These are phyloP conservation scores for Gnomoniopsis smithogilvyi DNA, from an alignment of 2,329 filamentous ascomycete genomes.

Conservation along the genomic window DNA sequence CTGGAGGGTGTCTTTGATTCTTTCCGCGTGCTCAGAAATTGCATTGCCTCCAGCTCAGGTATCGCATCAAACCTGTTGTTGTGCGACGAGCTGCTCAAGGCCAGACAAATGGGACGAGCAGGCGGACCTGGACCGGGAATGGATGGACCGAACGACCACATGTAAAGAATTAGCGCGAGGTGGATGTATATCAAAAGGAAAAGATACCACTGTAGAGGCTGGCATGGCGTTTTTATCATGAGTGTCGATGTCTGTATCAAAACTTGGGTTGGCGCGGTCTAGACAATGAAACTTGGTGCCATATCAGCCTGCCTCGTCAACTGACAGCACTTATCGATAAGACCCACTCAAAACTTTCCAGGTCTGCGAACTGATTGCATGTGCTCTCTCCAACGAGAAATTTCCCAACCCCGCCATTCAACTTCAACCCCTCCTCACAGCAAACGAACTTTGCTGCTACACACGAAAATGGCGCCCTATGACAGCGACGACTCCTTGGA, in stretches of 20 bases:
- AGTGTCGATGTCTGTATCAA: constrained; percentile 9
- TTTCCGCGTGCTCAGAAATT: constrained; percentile 91
- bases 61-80: constrained; percentile 94
- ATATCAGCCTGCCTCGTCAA: neutral
- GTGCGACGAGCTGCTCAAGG: constrained; percentile 97
- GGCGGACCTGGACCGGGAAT: constrained; percentile 62
- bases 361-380: neutral
- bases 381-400: constrained; percentile 1
- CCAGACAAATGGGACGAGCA: constrained; percentile 82
- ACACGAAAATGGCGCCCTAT: constrained; percentile 64
- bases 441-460: constrained; percentile 7
- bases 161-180: constrained; percentile 1
- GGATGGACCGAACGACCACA: constrained; percentile 52
- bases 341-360: constrained; percentile 17
- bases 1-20: constrained; percentile 93
- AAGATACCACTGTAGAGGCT: constrained; percentile 34
- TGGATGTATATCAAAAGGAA: constrained; percentile 15
- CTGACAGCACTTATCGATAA: constrained; percentile 11
- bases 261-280: neutral
- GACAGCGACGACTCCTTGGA: constrained; percentile 82
- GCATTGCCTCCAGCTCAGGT: constrained; percentile 86
- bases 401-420: constrained; percentile 15
- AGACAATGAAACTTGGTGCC: neutral
- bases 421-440: neutral
- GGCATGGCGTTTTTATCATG: constrained; percentile 14